Evolutionary conservation across 177 flowering plant species (phyloP), one percentile per base, ranked within the genome.

Genomic region (Vitis hybrid): DNA sequence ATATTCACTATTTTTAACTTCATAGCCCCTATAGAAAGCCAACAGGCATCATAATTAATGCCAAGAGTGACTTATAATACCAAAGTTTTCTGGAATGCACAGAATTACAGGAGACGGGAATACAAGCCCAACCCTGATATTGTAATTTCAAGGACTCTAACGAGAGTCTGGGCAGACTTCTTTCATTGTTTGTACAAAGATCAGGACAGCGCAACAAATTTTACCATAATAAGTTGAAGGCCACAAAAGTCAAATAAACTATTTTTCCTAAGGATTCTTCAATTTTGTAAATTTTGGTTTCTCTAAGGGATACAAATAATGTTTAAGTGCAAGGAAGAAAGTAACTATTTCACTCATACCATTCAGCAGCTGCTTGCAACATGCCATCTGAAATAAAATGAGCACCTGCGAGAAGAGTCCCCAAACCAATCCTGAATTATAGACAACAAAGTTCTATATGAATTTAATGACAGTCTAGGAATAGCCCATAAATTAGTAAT

Each of bases 281-380:
- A 30, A 30, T 30, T 30, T 30, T 30, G 32, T 30, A 30, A 30
- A 30, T 30, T 30, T 30, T 30, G 32, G 32, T 30, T 24, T 30
- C 32, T 30, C 32, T 30, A 30, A 30, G 32, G 32, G 32, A 30
- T 30, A 30, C 32, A 30, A 30, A 30, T 30, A 30, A 30, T 55
- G 15, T 17, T 17, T 50, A 17, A 14, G 15, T 51, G 61, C 21
- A 57, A 52, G 51, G 11, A 24, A 32, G 4, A 9, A 49, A 54
- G 21, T 41, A 13, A 46, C 9, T 12, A 60, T 50, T 46, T 11
- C 21, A 6, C 35, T 49, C 58, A 67, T 88, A 95, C 99, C 99
- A 85, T 79, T 95, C 97, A 71, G 99, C 66, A 35, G 98, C 97
- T 72, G 97, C 97, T 79, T 82, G 87, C 68, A 84, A 59, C 87